Conservation (phyloP, 2,329 filamentous ascomycete species). For the Xylariaceae sp. region DNA sequence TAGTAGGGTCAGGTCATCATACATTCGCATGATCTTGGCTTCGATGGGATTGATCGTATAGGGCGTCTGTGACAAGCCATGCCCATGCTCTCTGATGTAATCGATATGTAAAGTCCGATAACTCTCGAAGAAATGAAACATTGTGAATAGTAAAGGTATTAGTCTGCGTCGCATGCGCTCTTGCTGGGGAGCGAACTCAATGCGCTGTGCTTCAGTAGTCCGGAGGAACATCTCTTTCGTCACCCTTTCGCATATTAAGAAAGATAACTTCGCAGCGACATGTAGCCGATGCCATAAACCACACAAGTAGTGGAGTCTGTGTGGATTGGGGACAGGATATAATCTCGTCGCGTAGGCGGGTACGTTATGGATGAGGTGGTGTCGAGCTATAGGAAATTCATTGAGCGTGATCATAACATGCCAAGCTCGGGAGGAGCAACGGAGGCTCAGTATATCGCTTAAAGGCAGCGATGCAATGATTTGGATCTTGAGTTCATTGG, state of each 20-base stretch:
- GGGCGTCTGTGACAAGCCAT: slow-evolving; percentile 43
- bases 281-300: slow-evolving; percentile 59
- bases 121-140: slow-evolving; percentile 62
- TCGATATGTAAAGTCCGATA: slow-evolving; percentile 53
- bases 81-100: slow-evolving; percentile 45
- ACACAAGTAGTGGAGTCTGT: slow-evolving; percentile 55
- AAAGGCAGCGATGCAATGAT: slow-evolving; percentile 54
- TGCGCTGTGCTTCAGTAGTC: slow-evolving; percentile 45
- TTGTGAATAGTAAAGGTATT: slow-evolving; percentile 55
- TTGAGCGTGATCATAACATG: slow-evolving; percentile 53
- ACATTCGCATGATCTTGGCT: slow-evolving; percentile 53
- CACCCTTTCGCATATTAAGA: slow-evolving; percentile 56
- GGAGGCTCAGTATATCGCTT: slow-evolving; percentile 52
- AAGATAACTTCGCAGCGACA: slow-evolving; percentile 55
- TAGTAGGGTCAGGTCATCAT: slow-evolving; percentile 55
- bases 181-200: slow-evolving; percentile 52
- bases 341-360: slow-evolving; percentile 53
- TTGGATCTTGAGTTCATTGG: slow-evolving; percentile 56
- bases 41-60: slow-evolving; percentile 59
- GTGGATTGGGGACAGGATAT: slow-evolving; percentile 45
- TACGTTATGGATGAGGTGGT: slow-evolving; percentile 52
- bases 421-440: slow-evolving; percentile 50
- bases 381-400: slow-evolving; percentile 53
- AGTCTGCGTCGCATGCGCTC: slow-evolving; percentile 58
- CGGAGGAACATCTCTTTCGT: slow-evolving; percentile 58